A percentile compares a stretch with the other conserved stretches of the same genome.
phyloP scores from a whole-genome alignment of 495 filamentous ascomycete genomes.

The Annulohypoxylon stygium region DNA sequence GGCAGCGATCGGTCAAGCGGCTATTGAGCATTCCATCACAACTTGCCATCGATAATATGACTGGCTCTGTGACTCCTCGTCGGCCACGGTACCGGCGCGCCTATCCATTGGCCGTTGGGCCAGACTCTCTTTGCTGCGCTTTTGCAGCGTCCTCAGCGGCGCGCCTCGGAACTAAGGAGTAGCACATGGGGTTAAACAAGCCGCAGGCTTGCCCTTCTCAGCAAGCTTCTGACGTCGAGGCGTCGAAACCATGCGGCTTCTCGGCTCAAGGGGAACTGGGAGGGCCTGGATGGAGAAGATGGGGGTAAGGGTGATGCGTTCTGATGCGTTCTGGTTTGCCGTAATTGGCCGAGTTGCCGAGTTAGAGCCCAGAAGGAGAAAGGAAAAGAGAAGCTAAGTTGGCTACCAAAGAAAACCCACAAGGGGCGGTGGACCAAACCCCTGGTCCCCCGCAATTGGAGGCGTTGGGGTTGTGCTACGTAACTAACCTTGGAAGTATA shows the following conservation, averaged over 20 bases:
- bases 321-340: constrained; percentile 33
- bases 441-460: constrained; percentile 44
- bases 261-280: constrained; percentile 48
- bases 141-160: constrained; percentile 1
- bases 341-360: constrained; percentile 51
- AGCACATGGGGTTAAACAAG: constrained; percentile 20
- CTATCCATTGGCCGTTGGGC: constrained; percentile 25
- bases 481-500: constrained; percentile 6
- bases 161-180: constrained; percentile 41
- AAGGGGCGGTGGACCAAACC: background rate
- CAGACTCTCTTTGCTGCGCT: background rate
- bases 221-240: constrained; percentile 40
- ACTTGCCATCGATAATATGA: constrained; percentile 12
- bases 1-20: constrained; percentile 50
- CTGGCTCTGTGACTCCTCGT: constrained; percentile 5
- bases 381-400: constrained; percentile 3
- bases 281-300: constrained; percentile 31
- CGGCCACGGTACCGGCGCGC: constrained; percentile 28
- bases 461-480: constrained; percentile 11
- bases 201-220: background rate
- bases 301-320: constrained; percentile 18
- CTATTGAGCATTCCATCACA: constrained; percentile 41
- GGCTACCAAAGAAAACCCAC: background rate
- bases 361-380: constrained; percentile 37
- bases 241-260: constrained; percentile 31